phyloP scores from a whole-genome alignment of 2,329 filamentous ascomycete species.

The Aspergillus sp. region DNA sequence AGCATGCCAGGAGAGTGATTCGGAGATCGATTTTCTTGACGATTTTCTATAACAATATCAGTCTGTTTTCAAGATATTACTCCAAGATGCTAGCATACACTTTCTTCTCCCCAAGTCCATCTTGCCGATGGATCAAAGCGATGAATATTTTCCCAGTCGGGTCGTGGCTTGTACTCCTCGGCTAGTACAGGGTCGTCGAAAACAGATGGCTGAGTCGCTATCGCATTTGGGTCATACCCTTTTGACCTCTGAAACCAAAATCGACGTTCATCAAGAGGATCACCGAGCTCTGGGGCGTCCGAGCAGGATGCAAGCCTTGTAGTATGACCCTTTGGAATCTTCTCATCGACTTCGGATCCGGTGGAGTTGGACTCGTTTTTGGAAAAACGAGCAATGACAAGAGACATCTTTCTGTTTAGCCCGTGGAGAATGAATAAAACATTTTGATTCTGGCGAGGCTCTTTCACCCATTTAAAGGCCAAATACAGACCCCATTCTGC shows the following conservation, averaged over 20 bases:
- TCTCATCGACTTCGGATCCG: too few species aligned
- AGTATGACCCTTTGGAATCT: too few species aligned
- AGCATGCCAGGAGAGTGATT: constrained; percentile 23
- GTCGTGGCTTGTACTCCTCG: constrained; percentile 25
- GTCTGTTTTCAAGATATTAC: too few species aligned
- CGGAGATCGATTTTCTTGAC: background rate
- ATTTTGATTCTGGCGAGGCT: too few species aligned
- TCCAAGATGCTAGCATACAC: too few species aligned
- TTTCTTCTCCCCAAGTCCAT: background rate
- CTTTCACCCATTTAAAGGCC: too few species aligned
- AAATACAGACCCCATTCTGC: too few species aligned
- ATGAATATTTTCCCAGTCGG: constrained; percentile 24
- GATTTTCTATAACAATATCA: background rate
- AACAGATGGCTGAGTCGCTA: constrained; percentile 42
- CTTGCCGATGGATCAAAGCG: background rate
- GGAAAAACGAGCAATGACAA: too few species aligned
- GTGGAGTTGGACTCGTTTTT: too few species aligned
- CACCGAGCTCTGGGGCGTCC: constrained; percentile 8
- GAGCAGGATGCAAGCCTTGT: too few species aligned
- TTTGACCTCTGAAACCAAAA: constrained; percentile 26
- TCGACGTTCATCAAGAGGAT: constrained; percentile 14
- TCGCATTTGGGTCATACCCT: constrained; percentile 18
- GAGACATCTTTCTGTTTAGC: too few species aligned
- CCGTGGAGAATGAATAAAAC: too few species aligned
- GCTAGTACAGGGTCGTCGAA: constrained; percentile 41